Conservation (phyloP, 164 flowering plant genomes). For the Aristolochia fimbriata region DNA sequence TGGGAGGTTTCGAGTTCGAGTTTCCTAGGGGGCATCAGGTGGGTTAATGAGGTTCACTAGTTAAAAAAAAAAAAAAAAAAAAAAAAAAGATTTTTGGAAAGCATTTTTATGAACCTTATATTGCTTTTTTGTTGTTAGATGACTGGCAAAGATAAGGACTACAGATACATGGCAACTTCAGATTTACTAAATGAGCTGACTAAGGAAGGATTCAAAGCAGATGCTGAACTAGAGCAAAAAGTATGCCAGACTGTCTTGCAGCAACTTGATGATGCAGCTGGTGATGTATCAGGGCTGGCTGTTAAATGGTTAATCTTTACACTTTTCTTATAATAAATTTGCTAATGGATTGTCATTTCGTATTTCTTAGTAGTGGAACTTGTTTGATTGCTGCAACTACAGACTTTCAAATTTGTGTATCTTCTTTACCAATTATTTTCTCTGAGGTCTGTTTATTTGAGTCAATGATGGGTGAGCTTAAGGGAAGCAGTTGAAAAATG, state of each 20-base stretch:
- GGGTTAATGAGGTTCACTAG: too few relatives aligned
- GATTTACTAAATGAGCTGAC: constrained; percentile 83
- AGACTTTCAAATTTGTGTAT: background rate
- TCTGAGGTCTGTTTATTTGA: background rate
- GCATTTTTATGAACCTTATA: background rate
- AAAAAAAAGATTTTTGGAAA: too few relatives aligned
- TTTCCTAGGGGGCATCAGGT: too few relatives aligned
- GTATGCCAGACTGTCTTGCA: constrained; percentile 63
- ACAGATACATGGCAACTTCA: constrained; percentile 97
- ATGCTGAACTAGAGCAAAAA: constrained; percentile 68
- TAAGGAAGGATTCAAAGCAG: constrained; percentile 76
- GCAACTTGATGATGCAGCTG: constrained; percentile 97
- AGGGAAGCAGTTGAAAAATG: too few relatives aligned
- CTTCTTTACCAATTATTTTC: background rate
- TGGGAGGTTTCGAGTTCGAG: too few relatives aligned
- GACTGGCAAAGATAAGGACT: constrained; percentile 99
- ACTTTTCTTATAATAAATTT: too few relatives aligned
- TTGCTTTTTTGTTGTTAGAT: constrained; percentile 39
- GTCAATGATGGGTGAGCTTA: background rate
- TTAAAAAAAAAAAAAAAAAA: too few relatives aligned
- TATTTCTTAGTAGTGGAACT: background rate
- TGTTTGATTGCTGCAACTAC: background rate
- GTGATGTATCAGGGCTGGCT: constrained; percentile 97
- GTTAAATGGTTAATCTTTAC: constrained; percentile 66
- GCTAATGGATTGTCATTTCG: too few relatives aligned